phyloP scores from a whole-genome alignment of 768 basidiomycete species.

The Termitomyces bulborhizus region DNA sequence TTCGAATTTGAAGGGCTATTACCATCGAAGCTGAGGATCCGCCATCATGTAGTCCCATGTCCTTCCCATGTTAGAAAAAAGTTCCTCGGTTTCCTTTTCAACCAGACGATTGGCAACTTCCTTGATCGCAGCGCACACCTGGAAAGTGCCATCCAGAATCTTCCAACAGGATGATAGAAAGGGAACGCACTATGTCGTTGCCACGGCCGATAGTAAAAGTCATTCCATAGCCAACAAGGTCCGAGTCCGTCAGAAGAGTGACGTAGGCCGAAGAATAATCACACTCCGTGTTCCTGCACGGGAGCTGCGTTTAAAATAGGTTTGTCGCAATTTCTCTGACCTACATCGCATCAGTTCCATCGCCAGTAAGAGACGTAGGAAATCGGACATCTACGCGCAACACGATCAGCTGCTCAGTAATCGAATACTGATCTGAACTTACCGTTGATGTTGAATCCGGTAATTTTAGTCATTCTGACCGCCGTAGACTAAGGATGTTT shows the following conservation, averaged over 20 bases:
- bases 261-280: constrained; percentile 96
- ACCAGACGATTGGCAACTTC: constrained; percentile 77
- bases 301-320: background rate
- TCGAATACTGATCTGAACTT: constrained; percentile 8
- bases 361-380: constrained; percentile 85
- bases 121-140: constrained; percentile 81
- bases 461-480: constrained; percentile 36
- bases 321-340: constrained; percentile 9
- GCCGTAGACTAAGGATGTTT: background rate
- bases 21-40: constrained; percentile 92
- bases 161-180: background rate
- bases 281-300: constrained; percentile 84
- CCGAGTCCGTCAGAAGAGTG: constrained; percentile 65
- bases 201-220: constrained; percentile 94
- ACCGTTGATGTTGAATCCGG: constrained; percentile 56
- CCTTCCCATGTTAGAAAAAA: constrained; percentile 88
- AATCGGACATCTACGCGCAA: constrained; percentile 71
- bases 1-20: background rate
- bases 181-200: constrained; percentile 75
- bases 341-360: constrained; percentile 92
- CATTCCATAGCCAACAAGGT: constrained; percentile 87
- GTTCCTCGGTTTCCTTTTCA: constrained; percentile 72
- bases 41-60: constrained; percentile 84
- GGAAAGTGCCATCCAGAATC: background rate
- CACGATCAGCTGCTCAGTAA: background rate